Evolutionary conservation across 2,329 filamentous ascomycete species (phyloP).

Genomic region (Colletotrichum godetiae): DNA sequence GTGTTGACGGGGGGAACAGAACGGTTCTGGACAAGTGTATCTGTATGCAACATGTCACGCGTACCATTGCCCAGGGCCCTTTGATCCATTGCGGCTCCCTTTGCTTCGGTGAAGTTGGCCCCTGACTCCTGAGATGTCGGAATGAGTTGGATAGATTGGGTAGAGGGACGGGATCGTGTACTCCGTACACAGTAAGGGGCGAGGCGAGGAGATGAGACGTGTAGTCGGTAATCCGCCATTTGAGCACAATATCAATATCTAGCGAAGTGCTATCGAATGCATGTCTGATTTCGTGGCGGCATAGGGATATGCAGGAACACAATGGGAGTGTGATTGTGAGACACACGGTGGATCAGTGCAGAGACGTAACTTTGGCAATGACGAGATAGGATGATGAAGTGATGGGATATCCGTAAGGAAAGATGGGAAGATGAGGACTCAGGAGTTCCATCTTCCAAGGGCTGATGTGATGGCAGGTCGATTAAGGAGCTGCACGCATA

Average conservation of each 20-base stretch:
- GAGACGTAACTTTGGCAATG: neutral
- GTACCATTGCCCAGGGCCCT: neutral
- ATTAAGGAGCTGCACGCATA: neutral
- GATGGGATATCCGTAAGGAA: neutral
- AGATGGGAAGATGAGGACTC: neutral
- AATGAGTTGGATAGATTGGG: neutral
- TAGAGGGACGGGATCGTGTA: neutral
- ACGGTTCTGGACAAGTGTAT: neutral
- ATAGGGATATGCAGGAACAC: neutral
- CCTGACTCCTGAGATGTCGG: neutral
- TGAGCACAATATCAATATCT: neutral
- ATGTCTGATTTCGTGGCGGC: neutral
- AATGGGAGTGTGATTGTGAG: neutral
- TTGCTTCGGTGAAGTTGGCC: neutral
- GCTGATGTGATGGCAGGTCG: neutral
- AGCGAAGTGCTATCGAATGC: neutral
- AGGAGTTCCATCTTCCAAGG: neutral
- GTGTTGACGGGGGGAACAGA: slow-evolving; percentile 11
- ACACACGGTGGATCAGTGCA: neutral
- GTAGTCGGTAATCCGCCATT: neutral
- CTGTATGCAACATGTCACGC: slow-evolving; percentile 3
- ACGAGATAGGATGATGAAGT: neutral
- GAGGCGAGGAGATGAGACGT: neutral
- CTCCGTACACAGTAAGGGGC: neutral
- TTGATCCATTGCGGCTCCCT: slow-evolving; percentile 23